Evolutionary conservation across 225 moss, liverwort and hornwort genomes (phyloP).

Genomic region (Pseudisothecium myosuroides): DNA sequence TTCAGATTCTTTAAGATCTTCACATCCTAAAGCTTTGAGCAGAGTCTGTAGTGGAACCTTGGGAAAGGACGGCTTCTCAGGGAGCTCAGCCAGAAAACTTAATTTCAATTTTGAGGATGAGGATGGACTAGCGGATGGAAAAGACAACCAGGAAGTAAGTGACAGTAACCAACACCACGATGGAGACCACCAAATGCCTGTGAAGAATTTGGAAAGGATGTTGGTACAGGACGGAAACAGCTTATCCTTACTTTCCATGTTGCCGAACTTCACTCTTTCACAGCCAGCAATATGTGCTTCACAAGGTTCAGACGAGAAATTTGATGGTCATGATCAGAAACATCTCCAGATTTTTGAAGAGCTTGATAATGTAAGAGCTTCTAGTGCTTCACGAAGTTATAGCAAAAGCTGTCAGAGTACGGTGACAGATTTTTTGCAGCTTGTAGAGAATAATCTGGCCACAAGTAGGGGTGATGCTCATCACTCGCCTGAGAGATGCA

Average conservation of each 20-base stretch:
- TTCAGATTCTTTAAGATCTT: neutral
- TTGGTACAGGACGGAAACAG: neutral
- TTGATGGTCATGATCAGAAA: neutral
- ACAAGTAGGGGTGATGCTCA: neutral
- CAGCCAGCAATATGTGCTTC: neutral
- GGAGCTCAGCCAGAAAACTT: slow-evolving; percentile 18
- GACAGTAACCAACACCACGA: neutral
- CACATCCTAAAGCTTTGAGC: neutral
- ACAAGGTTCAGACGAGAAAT: neutral
- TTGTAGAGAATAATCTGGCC: neutral
- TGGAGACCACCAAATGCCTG: neutral
- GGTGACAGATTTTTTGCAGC: slow-evolving; percentile 9
- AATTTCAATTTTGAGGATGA: slow-evolving; percentile 17
- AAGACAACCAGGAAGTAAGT: neutral
- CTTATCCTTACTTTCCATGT: neutral
- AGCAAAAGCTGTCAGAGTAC: slow-evolving; percentile 1
- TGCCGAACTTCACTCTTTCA: neutral
- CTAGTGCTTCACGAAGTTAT: neutral
- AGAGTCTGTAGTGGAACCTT: neutral
- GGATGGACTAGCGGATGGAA: neutral
- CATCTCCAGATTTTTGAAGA: neutral
- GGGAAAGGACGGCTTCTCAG: neutral
- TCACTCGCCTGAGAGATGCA: neutral
- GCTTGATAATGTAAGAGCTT: neutral
- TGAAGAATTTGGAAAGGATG: neutral